These are phyloP conservation scores for Globisporangium camurandrum DNA, from an alignment of 352 stramenopile species.

Conservation along the genomic window DNA sequence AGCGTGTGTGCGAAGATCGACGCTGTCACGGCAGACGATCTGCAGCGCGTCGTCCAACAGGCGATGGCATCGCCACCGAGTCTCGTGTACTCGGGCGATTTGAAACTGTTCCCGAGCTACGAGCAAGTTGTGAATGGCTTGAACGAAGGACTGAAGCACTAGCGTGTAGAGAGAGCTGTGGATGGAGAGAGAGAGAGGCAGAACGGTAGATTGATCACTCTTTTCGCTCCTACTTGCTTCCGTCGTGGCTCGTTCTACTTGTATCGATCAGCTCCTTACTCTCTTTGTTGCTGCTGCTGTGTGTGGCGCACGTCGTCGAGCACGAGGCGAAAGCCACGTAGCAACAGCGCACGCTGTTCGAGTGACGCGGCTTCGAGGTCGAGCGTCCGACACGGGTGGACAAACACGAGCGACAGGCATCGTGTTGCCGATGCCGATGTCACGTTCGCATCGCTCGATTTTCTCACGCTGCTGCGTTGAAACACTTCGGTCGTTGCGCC, in stretches of 20 bases:
- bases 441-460: too few species aligned
- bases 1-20: constrained; percentile 86
- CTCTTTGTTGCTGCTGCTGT: constrained; percentile 5
- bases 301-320: constrained; percentile 35
- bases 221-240: neutral
- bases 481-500: constrained; percentile 45
- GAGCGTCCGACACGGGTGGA: constrained; percentile 60
- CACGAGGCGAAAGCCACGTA: constrained; percentile 55
- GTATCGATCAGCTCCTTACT: too few species aligned
- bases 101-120: constrained; percentile 73
- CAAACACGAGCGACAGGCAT: constrained; percentile 68
- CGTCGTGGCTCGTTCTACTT: too few species aligned
- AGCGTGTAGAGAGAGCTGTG: neutral
- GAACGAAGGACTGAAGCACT: constrained; percentile 45
- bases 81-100: constrained; percentile 80
- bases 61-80: constrained; percentile 75
- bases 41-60: constrained; percentile 72
- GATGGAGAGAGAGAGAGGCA: neutral
- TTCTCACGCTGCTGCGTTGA: constrained; percentile 21
- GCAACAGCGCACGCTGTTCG: constrained; percentile 33
- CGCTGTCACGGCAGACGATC: constrained; percentile 73
- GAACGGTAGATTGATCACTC: too few species aligned
- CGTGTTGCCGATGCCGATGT: constrained; percentile 14
- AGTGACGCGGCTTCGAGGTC: constrained; percentile 52
- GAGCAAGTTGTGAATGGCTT: constrained; percentile 73